Evolutionary conservation across 2,329 filamentous ascomycete species (phyloP), one percentile per base, ranked within the genome.

Genomic region (Helminthosporium solani): DNA sequence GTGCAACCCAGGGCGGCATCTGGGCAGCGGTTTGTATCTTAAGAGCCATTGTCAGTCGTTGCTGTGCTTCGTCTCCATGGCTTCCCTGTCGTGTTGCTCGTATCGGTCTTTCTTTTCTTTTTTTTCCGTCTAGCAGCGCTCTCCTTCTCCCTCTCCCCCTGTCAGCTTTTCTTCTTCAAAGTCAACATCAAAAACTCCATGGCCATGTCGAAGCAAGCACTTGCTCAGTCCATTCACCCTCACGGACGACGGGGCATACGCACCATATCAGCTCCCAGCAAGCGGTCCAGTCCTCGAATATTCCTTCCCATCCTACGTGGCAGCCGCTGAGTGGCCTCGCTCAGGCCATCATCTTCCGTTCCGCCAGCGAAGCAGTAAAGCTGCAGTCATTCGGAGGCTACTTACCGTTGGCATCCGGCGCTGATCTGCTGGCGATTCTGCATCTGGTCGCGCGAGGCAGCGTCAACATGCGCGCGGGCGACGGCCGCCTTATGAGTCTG

Each of bases 271-370:
- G 41, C 47, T 39, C 35, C 50, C 43, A 51, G 53, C 52, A 50
- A 47, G 54, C 43, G 50, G 46, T 53, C 53, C 44, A 38, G 54
- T 46, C 18, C 43, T 56, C 41, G 44, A 58, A 54, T 54, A n/a
- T n/a, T n/a, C 23, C 34, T 47, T 54, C 51, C 46, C 42, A 60
- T 52, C 64, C 57, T 57, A 72, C 69, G 69, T 72, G 69, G 68
- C 69, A 61, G 60, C 64, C 66, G 66, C 67, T 72, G 68, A 72
- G 63, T 72, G 68, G 69, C 57, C 64, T 70, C 36, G 58, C 47
- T 50, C 57, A 58, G 60, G 60, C 66, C 67, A 70, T 70, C 65
- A 57, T 47, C 57, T 54, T 52, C 46, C 40, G 45, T 48, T n/a
- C n/a, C n/a, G n/a, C n/a, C n/a, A n/a, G n/a, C n/a, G n/a, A n/a